Conservation (phyloP, 495 filamentous ascomycete species). For the Hypoxylon cercidicola region DNA sequence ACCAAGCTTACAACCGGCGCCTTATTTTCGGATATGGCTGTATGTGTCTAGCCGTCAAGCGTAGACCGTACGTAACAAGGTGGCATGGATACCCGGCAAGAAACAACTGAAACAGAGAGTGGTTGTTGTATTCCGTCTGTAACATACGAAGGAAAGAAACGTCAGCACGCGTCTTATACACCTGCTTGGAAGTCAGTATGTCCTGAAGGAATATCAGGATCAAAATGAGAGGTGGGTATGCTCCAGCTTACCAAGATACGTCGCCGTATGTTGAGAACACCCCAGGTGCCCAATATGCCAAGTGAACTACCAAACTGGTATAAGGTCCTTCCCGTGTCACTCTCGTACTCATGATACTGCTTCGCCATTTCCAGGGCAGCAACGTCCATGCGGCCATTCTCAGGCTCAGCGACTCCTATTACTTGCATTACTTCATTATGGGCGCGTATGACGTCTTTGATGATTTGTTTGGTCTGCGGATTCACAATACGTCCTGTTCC, state of each 20-base stretch:
- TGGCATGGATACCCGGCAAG: slow-evolving; percentile 37
- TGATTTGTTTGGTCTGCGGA: slow-evolving; percentile 61
- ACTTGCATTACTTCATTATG: slow-evolving; percentile 69
- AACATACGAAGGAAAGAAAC: slow-evolving; percentile 52
- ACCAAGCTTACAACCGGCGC: slow-evolving; percentile 26
- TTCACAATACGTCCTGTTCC: slow-evolving; percentile 75
- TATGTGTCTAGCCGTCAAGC: slow-evolving; percentile 9
- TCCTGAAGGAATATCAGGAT: slow-evolving; percentile 29
- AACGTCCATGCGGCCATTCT: slow-evolving; percentile 43
- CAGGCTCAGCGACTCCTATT: slow-evolving; percentile 63
- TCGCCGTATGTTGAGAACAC: slow-evolving; percentile 61
- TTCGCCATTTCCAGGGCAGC: slow-evolving; percentile 40
- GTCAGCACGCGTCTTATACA: slow-evolving; percentile 59
- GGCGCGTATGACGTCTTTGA: slow-evolving; percentile 61
- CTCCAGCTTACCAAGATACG: slow-evolving; percentile 56
- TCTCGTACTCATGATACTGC: slow-evolving; percentile 52
- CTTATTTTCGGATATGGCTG: background rate
- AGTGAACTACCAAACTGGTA: slow-evolving; percentile 50
- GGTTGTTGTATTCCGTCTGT: slow-evolving; percentile 36
- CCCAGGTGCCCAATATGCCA: slow-evolving; percentile 60
- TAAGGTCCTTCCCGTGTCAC: slow-evolving; percentile 51
- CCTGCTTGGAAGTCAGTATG: slow-evolving; percentile 33
- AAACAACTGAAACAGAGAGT: slow-evolving; percentile 41
- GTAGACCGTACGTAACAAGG: slow-evolving; percentile 20
- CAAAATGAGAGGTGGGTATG: background rate